Base-by-base conservation (phyloP, 2,329 filamentous ascomycete genomes). In the Chaetomiaceae sp. region DNA sequence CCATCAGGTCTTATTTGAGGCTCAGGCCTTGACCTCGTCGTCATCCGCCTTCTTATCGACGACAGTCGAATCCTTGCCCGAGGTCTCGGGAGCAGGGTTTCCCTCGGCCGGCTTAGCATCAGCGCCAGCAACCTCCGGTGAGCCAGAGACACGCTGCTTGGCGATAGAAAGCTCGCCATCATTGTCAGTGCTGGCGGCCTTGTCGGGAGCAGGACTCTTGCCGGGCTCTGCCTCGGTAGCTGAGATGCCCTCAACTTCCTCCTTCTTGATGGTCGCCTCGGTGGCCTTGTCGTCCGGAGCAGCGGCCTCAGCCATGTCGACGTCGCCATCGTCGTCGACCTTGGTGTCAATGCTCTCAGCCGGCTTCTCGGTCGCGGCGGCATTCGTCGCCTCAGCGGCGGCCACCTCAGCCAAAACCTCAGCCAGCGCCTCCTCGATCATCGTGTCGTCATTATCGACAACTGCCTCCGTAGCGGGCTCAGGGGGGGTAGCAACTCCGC, bases 301-400 rank as follows among this genome's bases (percentile, higher is more conserved):
- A 5, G 48, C 25, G 23, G 71, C 58, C 38, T 73, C 75, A 2
- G 66, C 68, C 76, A 80, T 80, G 9, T 76, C 75, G 6, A 80
- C 69, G 60, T 80, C 76, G 11, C 76, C 77, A 54, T 80, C 77
- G 2, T 64, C 66, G 27, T 80, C 77, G 4, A 72, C 64, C 30
- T 69, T 70, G 4, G 62, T 51, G 8, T 48, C 48, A 4, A 34
- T 34, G 23, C 29, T 13, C 16, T 36, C 37, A 3, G 44, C 29
- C 3, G 36, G 10, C 32, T 57, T 38, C 42, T 42, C 48, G 32
- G 30, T 34, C n/a, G 45, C 25, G 3, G 44, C 48, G 10, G 45
- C 9, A 6, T 51, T 27, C 10, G 71, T 69, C 5, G 63, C 53
- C 38, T 62, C 64, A 11, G 59, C 65, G 33, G 62, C 20, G 11